These are phyloP conservation scores for Metschnikowia chrysomelidarum DNA, from an alignment of 805 yeast genomes.

Conservation along the genomic window DNA sequence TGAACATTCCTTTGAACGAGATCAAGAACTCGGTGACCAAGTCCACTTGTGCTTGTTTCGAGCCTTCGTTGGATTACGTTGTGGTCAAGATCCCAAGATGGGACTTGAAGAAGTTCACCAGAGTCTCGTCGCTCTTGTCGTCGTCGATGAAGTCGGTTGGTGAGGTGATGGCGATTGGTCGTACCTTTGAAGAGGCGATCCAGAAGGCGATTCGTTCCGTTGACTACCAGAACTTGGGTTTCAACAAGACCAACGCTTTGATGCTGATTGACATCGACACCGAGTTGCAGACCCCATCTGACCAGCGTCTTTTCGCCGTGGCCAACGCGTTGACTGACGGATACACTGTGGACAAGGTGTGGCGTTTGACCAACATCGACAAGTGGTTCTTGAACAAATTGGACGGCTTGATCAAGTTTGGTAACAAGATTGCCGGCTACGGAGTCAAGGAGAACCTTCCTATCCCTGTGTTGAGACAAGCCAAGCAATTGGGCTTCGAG, in stretches of 20 bases:
- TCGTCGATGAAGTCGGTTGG: conserved; percentile 99
- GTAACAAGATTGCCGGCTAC: conserved; percentile 55
- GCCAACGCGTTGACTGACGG: conserved; percentile 92
- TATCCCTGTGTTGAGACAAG: conserved; percentile 62
- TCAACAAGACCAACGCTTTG: conserved; percentile 77
- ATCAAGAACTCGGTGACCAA: conserved; percentile 91
- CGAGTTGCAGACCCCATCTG: conserved; percentile 96
- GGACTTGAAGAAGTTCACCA: conserved; percentile 94
- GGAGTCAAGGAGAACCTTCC: conserved; percentile 65
- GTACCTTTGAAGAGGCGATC: conserved; percentile 96
- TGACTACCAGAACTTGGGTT: conserved; percentile 94
- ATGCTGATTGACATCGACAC: conserved; percentile 90
- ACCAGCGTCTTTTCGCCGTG: conserved; percentile 92
- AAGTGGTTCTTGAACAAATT: conserved; percentile 95
- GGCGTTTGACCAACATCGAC: conserved; percentile 89
- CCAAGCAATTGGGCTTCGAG: conserved; percentile 95
- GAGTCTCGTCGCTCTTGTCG: conserved; percentile 83
- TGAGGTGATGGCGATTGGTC: conserved; percentile 97
- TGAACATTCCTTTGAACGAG: conserved; percentile 88
- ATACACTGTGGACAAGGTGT: conserved; percentile 87
- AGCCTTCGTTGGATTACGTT: conserved; percentile 94
- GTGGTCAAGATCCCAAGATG: conserved; percentile 98
- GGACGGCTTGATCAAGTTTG: conserved; percentile 69
- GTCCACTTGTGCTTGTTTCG: conserved; percentile 94
- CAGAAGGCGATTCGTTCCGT: conserved; percentile 97